A percentile compares a stretch with the other conserved stretches of the same genome.
Conservation (phyloP, 495 filamentous ascomycete genomes). For the Massariosphaeria phaeospora region DNA sequence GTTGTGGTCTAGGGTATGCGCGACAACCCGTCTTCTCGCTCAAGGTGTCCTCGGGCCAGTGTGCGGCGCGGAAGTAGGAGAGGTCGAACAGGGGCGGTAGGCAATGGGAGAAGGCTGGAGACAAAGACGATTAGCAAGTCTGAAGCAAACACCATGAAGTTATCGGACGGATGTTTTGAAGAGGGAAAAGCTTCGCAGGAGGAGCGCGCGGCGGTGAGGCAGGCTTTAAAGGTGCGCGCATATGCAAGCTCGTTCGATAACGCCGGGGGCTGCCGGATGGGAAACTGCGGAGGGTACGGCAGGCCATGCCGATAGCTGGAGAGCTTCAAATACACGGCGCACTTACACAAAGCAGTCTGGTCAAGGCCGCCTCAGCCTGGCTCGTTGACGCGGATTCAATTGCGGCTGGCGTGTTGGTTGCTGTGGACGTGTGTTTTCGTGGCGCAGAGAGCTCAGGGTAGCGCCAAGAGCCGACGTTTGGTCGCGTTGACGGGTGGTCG, state of each 20-base stretch:
- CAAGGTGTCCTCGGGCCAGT: too few relatives aligned
- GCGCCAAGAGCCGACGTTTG: not conserved
- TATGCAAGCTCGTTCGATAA: constrained; percentile 9
- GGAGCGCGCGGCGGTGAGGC: not conserved
- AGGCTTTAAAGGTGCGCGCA: not conserved
- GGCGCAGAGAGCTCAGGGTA: not conserved
- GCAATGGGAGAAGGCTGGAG: too few relatives aligned
- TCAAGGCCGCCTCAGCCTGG: not conserved
- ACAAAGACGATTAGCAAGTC: too few relatives aligned
- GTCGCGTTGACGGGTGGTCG: too few relatives aligned
- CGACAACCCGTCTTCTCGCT: too few relatives aligned
- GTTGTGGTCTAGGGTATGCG: not conserved
- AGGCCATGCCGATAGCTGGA: not conserved
- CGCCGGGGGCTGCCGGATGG: constrained; percentile 20
- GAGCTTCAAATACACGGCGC: not conserved
- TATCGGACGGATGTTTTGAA: not conserved
- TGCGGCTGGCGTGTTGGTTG: not conserved
- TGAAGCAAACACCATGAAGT: too few relatives aligned
- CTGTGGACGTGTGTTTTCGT: not conserved
- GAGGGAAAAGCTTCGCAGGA: not conserved
- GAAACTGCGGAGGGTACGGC: constrained; percentile 20
- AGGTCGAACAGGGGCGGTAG: too few relatives aligned
- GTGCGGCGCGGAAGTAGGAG: too few relatives aligned
- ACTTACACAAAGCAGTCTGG: not conserved
- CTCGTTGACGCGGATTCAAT: not conserved